Percentiles rank a stretch among this genome's conserved stretches.
Evolutionary conservation across 2,329 filamentous ascomycete genomes (phyloP).

Genomic region (Chaetomium sp.): DNA sequence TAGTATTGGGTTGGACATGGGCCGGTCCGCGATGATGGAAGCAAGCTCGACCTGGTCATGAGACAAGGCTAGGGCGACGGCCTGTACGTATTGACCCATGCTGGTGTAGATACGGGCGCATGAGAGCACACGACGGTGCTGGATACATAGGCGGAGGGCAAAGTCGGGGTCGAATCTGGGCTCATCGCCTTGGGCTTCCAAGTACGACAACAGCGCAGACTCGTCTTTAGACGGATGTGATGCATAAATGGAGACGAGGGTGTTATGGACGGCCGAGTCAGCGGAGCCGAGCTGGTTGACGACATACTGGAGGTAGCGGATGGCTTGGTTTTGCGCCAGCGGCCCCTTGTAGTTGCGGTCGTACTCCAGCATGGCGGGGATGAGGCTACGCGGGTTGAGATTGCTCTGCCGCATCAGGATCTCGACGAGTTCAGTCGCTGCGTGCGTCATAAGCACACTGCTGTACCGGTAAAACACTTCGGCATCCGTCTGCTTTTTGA

Average conservation of each 20-base stretch:
- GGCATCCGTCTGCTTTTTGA: slow-evolving; percentile 87
- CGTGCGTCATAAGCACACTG: slow-evolving; percentile 91
- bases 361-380: slow-evolving; percentile 90
- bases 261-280: slow-evolving; percentile 90
- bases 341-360: slow-evolving; percentile 68
- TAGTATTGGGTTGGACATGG: slow-evolving; percentile 68
- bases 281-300: slow-evolving; percentile 79
- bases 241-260: slow-evolving; percentile 90
- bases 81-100: slow-evolving; percentile 91
- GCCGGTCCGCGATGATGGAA: slow-evolving; percentile 78
- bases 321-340: slow-evolving; percentile 75
- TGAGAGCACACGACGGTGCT: slow-evolving; percentile 85
- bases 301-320: slow-evolving; percentile 88
- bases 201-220: slow-evolving; percentile 75
- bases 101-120: slow-evolving; percentile 96
- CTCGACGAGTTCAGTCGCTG: slow-evolving; percentile 80
- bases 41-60: slow-evolving; percentile 88
- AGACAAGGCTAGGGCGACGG: slow-evolving; percentile 84
- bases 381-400: slow-evolving; percentile 78
- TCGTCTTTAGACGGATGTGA: slow-evolving; percentile 79
- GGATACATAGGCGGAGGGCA: slow-evolving; percentile 88
- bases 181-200: slow-evolving; percentile 83
- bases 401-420: slow-evolving; percentile 88
- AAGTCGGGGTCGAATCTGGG: slow-evolving; percentile 92
- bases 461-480: slow-evolving; percentile 96